These are phyloP conservation scores for Calonectria pseudoturangicola DNA, from an alignment of 2,329 filamentous ascomycete genomes.

Conservation along the genomic window DNA sequence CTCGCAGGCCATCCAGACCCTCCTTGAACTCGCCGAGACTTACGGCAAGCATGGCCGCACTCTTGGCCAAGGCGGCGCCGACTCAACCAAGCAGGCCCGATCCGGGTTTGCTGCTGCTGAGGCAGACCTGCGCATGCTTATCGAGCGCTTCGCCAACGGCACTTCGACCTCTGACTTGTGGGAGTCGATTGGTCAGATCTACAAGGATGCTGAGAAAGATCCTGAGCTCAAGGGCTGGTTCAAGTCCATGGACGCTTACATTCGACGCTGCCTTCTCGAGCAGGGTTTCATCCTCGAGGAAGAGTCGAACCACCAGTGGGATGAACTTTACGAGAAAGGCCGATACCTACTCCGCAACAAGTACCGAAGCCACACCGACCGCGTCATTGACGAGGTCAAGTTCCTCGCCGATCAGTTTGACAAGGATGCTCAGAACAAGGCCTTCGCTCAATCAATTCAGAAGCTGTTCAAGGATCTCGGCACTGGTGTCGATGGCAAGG, in stretches of 20 bases:
- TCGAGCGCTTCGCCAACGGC: conserved; percentile 96
- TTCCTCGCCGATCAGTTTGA: conserved; percentile 94
- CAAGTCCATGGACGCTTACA: conserved; percentile 83
- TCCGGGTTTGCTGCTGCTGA: conserved; percentile 82
- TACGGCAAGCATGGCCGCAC: conserved; percentile 85
- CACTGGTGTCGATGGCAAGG: conserved; percentile 88
- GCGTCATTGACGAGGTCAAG: conserved; percentile 90
- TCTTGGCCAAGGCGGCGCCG: conserved; percentile 77
- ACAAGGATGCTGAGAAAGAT: conserved; percentile 89
- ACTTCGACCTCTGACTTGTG: conserved; percentile 93
- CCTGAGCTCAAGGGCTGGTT: conserved; percentile 94
- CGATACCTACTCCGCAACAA: conserved; percentile 91
- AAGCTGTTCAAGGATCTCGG: conserved; percentile 94
- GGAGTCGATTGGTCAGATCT: conserved; percentile 88
- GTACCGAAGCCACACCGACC: conserved; percentile 90
- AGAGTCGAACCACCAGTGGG: conserved; percentile 86
- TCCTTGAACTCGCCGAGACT: conserved; percentile 88
- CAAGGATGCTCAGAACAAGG: conserved; percentile 88
- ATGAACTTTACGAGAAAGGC: conserved; percentile 88
- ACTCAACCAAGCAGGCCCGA: conserved; percentile 83
- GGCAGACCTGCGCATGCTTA: conserved; percentile 84
- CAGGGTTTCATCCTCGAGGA: conserved; percentile 95
- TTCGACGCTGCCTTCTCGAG: conserved; percentile 89
- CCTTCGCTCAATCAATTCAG: conserved; percentile 83
- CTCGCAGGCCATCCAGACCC: conserved; percentile 90